phyloP scores from a whole-genome alignment of 441 rosid genomes.

The Populus hybrid region DNA sequence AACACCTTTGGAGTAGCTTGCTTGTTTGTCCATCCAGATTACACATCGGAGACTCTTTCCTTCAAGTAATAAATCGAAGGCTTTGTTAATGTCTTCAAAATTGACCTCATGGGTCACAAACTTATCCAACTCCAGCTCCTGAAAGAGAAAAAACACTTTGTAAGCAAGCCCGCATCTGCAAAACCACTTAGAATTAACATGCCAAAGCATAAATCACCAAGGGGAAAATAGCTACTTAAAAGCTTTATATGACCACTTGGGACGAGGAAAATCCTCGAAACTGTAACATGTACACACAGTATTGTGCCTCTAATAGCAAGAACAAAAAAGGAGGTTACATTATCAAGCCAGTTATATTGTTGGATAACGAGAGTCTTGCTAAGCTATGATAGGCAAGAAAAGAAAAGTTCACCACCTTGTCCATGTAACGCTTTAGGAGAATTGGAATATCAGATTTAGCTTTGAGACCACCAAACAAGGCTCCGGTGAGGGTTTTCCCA shows the following conservation, averaged over 20 bases:
- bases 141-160: conserved; percentile 2
- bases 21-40: conserved; percentile 60
- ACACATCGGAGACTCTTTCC: conserved; percentile 72
- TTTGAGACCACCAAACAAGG: conserved; percentile 78
- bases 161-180: not conserved
- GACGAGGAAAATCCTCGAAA: not conserved
- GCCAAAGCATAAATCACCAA: not conserved
- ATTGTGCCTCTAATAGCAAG: not conserved
- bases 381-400: not conserved
- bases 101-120: conserved; percentile 77
- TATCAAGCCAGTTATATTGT: not conserved
- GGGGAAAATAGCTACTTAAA: not conserved
- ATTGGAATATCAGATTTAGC: conserved; percentile 74
- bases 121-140: conserved; percentile 68
- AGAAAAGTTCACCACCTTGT: conserved; percentile 46
- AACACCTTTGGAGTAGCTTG: not conserved
- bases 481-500: conserved; percentile 57
- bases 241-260: not conserved
- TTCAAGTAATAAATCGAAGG: conserved; percentile 55
- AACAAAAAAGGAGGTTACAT: not conserved
- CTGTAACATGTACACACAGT: not conserved
- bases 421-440: conserved; percentile 58
- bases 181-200: not conserved
- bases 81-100: conserved; percentile 69
- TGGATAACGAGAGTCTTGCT: not conserved